phyloP scores from a whole-genome alignment of 352 stramenopile species.

The Pythium coloratum region DNA sequence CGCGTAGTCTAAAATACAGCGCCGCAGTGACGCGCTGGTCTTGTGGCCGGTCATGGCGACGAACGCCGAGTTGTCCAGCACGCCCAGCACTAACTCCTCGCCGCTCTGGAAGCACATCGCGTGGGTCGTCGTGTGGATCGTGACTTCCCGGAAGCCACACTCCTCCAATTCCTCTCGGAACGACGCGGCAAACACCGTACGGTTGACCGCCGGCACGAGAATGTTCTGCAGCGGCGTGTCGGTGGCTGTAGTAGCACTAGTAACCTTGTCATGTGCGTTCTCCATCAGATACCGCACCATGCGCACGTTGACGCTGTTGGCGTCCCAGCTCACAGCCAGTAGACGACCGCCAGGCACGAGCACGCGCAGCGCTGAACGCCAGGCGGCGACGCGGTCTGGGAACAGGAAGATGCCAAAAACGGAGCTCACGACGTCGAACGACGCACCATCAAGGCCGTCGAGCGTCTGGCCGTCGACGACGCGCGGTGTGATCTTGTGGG shows the following conservation, averaged over 20 bases:
- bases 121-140: constrained; percentile 12
- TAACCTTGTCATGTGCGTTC: constrained; percentile 3
- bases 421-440: constrained; percentile 25
- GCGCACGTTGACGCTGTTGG: constrained; percentile 14
- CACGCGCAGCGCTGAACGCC: constrained; percentile 16
- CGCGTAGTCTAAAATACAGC: constrained; percentile 16
- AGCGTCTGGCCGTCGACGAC: constrained; percentile 27
- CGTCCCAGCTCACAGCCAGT: constrained; percentile 23
- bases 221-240: neutral
- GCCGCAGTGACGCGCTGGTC: neutral
- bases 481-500: neutral
- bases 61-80: constrained; percentile 13
- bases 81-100: constrained; percentile 11
- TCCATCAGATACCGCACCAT: constrained; percentile 9
- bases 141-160: constrained; percentile 13
- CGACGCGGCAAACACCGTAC: constrained; percentile 3
- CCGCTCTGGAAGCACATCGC: constrained; percentile 21
- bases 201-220: constrained; percentile 8
- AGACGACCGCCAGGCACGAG: constrained; percentile 15
- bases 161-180: constrained; percentile 26
- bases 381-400: constrained; percentile 17
- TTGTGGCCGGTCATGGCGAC: constrained; percentile 9
- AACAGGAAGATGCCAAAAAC: constrained; percentile 25
- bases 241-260: neutral
- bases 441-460: constrained; percentile 8